Evolutionary conservation across 225 moss, liverwort and hornwort genomes (phyloP), one percentile per base, ranked within the genome.

Genomic region (Rhytidiadelphus loreus): DNA sequence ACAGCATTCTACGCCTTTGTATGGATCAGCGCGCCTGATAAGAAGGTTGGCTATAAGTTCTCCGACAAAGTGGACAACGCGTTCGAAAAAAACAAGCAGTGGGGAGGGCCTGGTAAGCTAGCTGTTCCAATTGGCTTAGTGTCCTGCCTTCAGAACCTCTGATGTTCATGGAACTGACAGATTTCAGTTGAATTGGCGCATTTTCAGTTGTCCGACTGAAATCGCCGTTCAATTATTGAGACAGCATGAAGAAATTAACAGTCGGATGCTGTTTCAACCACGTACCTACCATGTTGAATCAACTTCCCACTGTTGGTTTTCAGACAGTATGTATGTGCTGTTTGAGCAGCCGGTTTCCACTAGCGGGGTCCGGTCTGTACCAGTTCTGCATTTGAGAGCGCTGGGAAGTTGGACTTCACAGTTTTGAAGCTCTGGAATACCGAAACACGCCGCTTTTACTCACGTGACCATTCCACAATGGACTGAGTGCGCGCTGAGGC

Each of bases 61-160:
- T 86, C 33, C 55, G 12, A 55, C 87, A 88, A 60, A 32, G 22
- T 83, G 5, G 39, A 70, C 20, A 0, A 11, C 76, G 24, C 28
- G 5, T 88, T 92, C 60, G 70, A 76, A 30, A 3, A 43, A 12
- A 92, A 88, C 89, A 92, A 89, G 37, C 91, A 88, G 62, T 92
- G 84, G 84, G 87, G 85, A 39, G 35, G 39, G 9, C 19, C 32
- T 22, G 87, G 91, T 91, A 89, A 91, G 80, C 48, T 25, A 32
- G 28, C 55, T 65, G 32, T 55, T 48, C 30, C 7, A 26, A 44
- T 13, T 76, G 25, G 25, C 35, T 64, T 21, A 20, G 48, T 29
- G 39, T 77, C 39, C 11, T 37, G 24, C 50, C 13, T 21, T 39
- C 14, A 85, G 9, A 58, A 71, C 71, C 13, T 86, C 52, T n/a